phyloP scores from a whole-genome alignment of 2,329 filamentous ascomycete species.

The Byssothecium circinans region DNA sequence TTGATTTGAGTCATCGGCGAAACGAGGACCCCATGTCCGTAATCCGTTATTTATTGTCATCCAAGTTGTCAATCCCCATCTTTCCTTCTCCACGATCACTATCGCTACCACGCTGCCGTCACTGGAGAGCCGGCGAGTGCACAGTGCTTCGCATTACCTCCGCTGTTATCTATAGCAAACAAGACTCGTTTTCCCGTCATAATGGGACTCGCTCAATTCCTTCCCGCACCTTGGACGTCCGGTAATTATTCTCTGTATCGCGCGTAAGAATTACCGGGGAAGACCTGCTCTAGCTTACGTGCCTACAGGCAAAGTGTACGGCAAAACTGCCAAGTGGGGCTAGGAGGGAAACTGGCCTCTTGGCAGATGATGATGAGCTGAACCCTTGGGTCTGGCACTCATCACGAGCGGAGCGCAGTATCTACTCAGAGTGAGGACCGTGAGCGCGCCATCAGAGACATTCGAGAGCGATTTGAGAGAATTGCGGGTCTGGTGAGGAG shows the following conservation, averaged over 20 bases:
- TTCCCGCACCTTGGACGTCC: background rate
- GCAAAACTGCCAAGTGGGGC: background rate
- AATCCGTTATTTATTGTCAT: no score
- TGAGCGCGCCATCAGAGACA: background rate
- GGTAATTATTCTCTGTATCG: background rate
- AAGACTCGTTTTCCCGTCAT: no score
- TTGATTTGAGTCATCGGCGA: no score
- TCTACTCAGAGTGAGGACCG: background rate
- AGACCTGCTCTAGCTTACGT: no score
- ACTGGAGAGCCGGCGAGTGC: no score
- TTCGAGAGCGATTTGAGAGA: constrained; percentile 1
- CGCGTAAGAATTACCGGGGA: background rate
- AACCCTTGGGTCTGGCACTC: background rate
- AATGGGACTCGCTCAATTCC: no score
- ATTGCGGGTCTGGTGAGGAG: background rate
- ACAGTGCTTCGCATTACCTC: no score
- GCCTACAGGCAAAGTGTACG: background rate
- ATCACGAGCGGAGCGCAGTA: background rate
- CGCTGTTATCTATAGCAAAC: no score
- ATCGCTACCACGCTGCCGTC: no score
- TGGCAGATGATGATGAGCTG: constrained; percentile 2
- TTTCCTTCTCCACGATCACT: no score
- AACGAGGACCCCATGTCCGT: no score
- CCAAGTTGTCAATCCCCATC: no score
- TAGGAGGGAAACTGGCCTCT: background rate